Base-by-base conservation (phyloP, 768 basidiomycete species). In the Lactarius evosmus region DNA sequence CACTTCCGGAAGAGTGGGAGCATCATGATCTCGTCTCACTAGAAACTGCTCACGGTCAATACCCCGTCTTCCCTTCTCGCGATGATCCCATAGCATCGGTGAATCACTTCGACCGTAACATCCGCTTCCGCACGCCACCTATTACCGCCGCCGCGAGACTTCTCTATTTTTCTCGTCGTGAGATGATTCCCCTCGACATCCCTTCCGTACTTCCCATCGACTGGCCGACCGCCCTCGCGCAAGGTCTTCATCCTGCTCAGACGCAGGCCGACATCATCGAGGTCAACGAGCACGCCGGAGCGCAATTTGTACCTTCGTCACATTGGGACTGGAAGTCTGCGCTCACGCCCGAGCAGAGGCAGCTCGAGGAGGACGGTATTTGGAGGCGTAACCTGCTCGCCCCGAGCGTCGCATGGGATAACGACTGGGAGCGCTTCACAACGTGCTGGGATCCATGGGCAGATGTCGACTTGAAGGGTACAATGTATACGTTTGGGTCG, bases 241-340 rank as follows among this genome's bases (percentile, higher is more conserved):
- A 66, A 6, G 70, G 72, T 22, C 68, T 72, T 27, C 58, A 73
- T 0, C 60, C 70, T n/a, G 72, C 75, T 0, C 82, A 82, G 0
- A 88, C 85, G 0, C 80, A 81, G 61, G 85, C 80, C 33, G 88
- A 91, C 72, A 75, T 89, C 25, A 70, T 74, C 17, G 85, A 88
- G 67, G 73, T 85, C 67, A 88, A 87, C 66, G 72, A 74, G 12
- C 70, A 78, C 69, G 71, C 72, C 30, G 69, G 74, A 14, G 79
- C 78, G n/a, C 71, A 75, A 60, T 73, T 75, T 25, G 63, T 71
- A 22, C 61, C 61, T 4, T 56, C 44, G n/a, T 71, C 69, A 22
- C 38, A 61, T 32, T 74, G 72, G 74, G 61, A 75, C 40, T 72
- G 73, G 71, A 57, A 63, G 49, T 63, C 66, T 22, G 44, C 38